A percentile compares a stretch with the other conserved stretches of the same genome.
Evolutionary conservation across 768 basidiomycete genomes (phyloP).

Genomic region (Pleurotus platypus): DNA sequence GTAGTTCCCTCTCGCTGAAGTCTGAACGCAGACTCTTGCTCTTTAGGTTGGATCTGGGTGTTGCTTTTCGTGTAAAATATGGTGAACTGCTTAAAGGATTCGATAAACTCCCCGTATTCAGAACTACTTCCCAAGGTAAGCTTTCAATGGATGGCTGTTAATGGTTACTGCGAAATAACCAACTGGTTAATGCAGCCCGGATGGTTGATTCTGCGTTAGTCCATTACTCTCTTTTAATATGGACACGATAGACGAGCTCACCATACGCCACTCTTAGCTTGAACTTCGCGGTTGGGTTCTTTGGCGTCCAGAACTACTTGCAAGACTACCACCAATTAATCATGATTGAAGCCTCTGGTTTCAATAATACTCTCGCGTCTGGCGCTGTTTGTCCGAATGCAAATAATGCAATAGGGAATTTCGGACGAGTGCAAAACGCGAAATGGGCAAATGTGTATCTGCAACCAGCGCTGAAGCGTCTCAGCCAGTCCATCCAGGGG

Average conservation of each 20-base stretch:
- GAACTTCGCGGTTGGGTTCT: conserved; percentile 58
- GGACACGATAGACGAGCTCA: background rate
- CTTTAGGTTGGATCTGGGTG: conserved; percentile 42
- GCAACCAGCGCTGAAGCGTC: conserved; percentile 46
- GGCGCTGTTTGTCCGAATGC: conserved; percentile 65
- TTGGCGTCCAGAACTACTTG: conserved; percentile 46
- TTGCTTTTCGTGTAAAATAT: conserved; percentile 61
- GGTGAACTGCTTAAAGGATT: conserved; percentile 45
- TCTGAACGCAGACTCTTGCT: background rate
- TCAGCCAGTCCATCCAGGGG: conserved; percentile 47
- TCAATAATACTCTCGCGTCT: conserved; percentile 71
- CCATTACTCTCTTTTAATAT: background rate
- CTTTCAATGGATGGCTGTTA: background rate
- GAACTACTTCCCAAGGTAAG: conserved; percentile 55
- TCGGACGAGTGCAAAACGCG: conserved; percentile 36
- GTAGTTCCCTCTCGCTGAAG: background rate
- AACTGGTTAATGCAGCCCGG: conserved; percentile 31
- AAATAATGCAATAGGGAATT: conserved; percentile 34
- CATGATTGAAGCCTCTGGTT: conserved; percentile 50
- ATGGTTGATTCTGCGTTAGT: conserved; percentile 48
- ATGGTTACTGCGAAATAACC: background rate
- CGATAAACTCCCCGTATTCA: conserved; percentile 53
- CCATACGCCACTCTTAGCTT: conserved; percentile 18
- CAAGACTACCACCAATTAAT: conserved; percentile 60
- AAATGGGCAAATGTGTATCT: conserved; percentile 67